Evolutionary conservation across 1,284 basidiomycete genomes (phyloP), one percentile per base, ranked within the genome.

Genomic region (Melanopsichium pennsylvanicum): DNA sequence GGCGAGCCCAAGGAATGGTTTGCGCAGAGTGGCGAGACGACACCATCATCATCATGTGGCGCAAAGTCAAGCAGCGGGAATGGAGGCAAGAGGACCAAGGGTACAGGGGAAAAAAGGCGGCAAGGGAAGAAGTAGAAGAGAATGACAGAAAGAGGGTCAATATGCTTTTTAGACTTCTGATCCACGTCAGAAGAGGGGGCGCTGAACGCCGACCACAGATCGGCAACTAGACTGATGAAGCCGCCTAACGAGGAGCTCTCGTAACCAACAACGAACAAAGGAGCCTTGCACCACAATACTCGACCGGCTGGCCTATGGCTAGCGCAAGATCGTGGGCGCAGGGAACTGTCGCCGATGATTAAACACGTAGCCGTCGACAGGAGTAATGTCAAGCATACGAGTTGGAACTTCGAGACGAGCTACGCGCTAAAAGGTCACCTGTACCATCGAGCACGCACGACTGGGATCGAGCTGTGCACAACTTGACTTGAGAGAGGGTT

Each of bases 31-130:
- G 45, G 46, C 40, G 19, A 31, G n/a, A 23, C 25, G 49, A 34
- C 46, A 44, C n/a, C 54, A 57, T 49, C 54, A 49, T 57, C 46
- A 27, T n/a, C n/a, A n/a, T n/a, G n/a, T n/a, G n/a, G n/a, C n/a
- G n/a, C n/a, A n/a, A n/a, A n/a, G n/a, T n/a, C n/a, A n/a, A n/a
- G n/a, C n/a, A n/a, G n/a, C n/a, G n/a, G n/a, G n/a, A n/a, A n/a
- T n/a, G n/a, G n/a, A n/a, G n/a, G n/a, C n/a, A 16, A 25, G 23
- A 57, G 54, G 54, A 41, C 44, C 46, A 31, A 57, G 54, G 54
- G 54, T 40, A 44, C n/a, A 44, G 23, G 40, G 40, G 40, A 21
- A 41, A 31, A 41, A 7, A 22, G 4, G 27, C 18, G 29, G 18
- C 16, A 18, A 21, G 18, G 19, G 39, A 42, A n/a, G 32, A 27